Evolutionary conservation across 345 rosid species (phyloP), one percentile per base, ranked within the genome.

Genomic region (Gossypium thurberi): DNA sequence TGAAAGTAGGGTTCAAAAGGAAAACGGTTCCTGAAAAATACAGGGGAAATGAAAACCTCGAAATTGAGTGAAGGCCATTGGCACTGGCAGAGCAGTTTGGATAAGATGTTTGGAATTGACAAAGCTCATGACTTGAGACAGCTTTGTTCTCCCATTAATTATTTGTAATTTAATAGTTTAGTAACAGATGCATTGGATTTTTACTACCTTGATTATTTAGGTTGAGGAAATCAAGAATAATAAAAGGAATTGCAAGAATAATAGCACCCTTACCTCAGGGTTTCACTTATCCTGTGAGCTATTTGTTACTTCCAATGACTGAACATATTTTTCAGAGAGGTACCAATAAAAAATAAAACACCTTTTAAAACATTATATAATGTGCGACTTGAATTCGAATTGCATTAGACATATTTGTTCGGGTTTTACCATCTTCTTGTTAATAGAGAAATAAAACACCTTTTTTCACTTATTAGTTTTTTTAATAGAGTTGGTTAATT

Each of bases 121-220:
- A 33, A 37, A 26, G 65, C 17, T 33, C 18, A 26, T 17, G 15
- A 59, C 43, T 42, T 28, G 4, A 61, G 65, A 18, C 40, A 61
- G 66, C 46, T 62, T 62, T 62, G 18, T 17, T 33, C 66, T 62
- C 66, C 66, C 7, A 33, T 33, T 5, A 33, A 5, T 33, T 33
- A 33, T 33, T 33, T 33, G 40, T 33, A 33, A 62, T 46, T 37
- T 33, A 37, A 46, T 25, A 33, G 7, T 33, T 5, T 7, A 33
- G 17, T 20, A 1, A 59, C 25, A 82, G 80, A 78, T 75, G 12
- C 59, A 20, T 55, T 55, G 59, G 59, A 55, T 55, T 8, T n/a
- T n/a, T 18, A n/a, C 4, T 21, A 18, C 12, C 25, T 8, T 55
- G 59, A n/a, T 18, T 10, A 10, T 9, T 46, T 46, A 10, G 4